Evolutionary conservation across 805 yeast genomes (phyloP), one percentile per base, ranked within the genome.

Genomic region (Sugiyamaella valdiviana): DNA sequence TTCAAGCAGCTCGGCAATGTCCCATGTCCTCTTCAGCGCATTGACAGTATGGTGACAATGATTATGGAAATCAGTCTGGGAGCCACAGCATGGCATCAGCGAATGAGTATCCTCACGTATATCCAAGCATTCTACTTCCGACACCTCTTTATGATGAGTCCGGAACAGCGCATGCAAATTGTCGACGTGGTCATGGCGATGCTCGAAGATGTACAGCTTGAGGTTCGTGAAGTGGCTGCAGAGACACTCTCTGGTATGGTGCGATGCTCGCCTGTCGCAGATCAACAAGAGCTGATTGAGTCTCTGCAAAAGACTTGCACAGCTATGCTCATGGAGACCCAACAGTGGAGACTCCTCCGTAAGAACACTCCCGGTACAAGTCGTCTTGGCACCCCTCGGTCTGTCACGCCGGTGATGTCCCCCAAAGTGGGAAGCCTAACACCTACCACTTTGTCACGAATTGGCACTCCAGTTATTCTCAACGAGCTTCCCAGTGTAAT

Each of bases 171-270:
- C 48, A 53, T 58, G 10, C 55, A 62, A 24, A 68, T 91, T 10
- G 69, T 86, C 20, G 66, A 69, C 1, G 70, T 78, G 45, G 77
- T 83, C 2, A 70, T 73, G 29, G 63, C 69, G 2, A 67, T 83
- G 55, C 65, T 87, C 47, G 77, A 75, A 53, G 84, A 80, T 58
- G 70, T 71, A 32, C 85, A 82, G 52, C 75, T 83, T 16, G 91
- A 86, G 50, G 85, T 91, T 3, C 71, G 98, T 50, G 84, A 80
- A 45, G 69, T 78, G 5, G 86, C 93, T 1, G 79, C 93, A 0
- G 69, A 71, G 1, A 83, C 88, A 2, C 72, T 91, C n/a, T 79
- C 95, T 0, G 87, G 91, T 3, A 77, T 93, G 51, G 76, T 91
- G 37, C 90, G 90, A 71, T 54, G 78, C 75, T 42, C 79, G 72